These are phyloP conservation scores for Suillus placidus DNA, from an alignment of 768 basidiomycete species.

Conservation along the genomic window DNA sequence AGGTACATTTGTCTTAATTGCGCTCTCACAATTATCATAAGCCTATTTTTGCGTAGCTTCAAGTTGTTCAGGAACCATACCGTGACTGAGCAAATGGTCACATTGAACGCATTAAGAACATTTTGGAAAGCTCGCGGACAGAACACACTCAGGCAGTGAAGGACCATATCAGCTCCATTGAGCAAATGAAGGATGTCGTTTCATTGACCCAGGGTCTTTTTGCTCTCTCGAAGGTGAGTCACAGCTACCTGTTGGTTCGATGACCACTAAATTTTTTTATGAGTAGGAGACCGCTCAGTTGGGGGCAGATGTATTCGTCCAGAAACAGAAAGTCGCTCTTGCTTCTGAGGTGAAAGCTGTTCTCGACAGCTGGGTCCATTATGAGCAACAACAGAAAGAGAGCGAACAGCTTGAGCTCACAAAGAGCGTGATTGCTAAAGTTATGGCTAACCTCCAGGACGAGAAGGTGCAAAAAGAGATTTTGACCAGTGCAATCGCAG, in stretches of 20 bases:
- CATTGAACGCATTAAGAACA: slow-evolving; percentile 78
- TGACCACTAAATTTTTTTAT: not conserved
- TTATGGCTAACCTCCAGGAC: slow-evolving; percentile 79
- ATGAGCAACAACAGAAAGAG: slow-evolving; percentile 96
- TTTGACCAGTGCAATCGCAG: slow-evolving; percentile 73
- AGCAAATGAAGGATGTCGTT: slow-evolving; percentile 95
- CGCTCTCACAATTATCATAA: slow-evolving; percentile 12
- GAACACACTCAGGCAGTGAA: slow-evolving; percentile 94
- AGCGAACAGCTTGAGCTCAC: slow-evolving; percentile 93
- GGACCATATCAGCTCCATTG: slow-evolving; percentile 89
- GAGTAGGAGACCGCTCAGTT: slow-evolving; percentile 86
- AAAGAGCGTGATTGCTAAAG: slow-evolving; percentile 85
- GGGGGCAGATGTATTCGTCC: slow-evolving; percentile 87
- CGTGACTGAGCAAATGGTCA: slow-evolving; percentile 89
- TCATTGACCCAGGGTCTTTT: slow-evolving; percentile 90
- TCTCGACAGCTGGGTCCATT: slow-evolving; percentile 97
- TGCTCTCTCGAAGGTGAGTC: slow-evolving; percentile 80
- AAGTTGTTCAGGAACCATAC: slow-evolving; percentile 89
- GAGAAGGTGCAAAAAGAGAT: slow-evolving; percentile 90
- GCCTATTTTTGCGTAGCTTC: slow-evolving; percentile 46
- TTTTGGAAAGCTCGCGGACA: slow-evolving; percentile 79
- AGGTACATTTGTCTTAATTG: slow-evolving; percentile 49
- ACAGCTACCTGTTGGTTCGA: not conserved
- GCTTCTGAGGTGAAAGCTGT: slow-evolving; percentile 91
- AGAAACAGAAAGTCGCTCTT: slow-evolving; percentile 85